phyloP scores from a whole-genome alignment of 805 yeast species.

The Starmerella cellae region DNA sequence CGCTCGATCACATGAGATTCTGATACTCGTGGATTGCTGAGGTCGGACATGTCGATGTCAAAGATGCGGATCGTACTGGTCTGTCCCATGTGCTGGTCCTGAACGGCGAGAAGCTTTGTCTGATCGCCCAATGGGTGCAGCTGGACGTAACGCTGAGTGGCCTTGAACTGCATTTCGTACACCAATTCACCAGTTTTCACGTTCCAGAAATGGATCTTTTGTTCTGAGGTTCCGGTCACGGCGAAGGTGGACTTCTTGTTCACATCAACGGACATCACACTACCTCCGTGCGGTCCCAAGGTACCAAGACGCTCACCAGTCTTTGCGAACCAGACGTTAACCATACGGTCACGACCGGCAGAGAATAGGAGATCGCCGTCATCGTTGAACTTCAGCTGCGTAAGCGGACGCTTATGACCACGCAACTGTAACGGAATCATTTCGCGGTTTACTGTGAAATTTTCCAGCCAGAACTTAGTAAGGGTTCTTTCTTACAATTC shows the following conservation, averaged over 20 bases:
- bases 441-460: constrained; percentile 1
- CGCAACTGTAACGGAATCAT: constrained; percentile 32
- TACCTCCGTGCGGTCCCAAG: constrained; percentile 77
- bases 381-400: constrained; percentile 87
- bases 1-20: constrained; percentile 34
- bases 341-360: constrained; percentile 74
- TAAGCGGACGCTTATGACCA: constrained; percentile 96
- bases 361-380: constrained; percentile 92
- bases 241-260: constrained; percentile 54
- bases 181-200: constrained; percentile 53
- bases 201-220: constrained; percentile 72
- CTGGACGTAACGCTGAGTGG: constrained; percentile 87
- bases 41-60: constrained; percentile 41
- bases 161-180: constrained; percentile 50
- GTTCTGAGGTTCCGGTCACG: constrained; percentile 86
- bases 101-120: constrained; percentile 48
- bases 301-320: constrained; percentile 97
- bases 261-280: constrained; percentile 87
- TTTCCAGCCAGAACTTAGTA: neutral
- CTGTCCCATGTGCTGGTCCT: constrained; percentile 87
- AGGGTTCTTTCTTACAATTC: too few relatives aligned
- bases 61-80: constrained; percentile 63
- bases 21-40: constrained; percentile 32
- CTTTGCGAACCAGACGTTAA: constrained; percentile 84
- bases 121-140: constrained; percentile 60